Evolutionary conservation across 176 grass and related monocot species (phyloP), one percentile per base, ranked within the genome.

Genomic region (Secale cereale): DNA sequence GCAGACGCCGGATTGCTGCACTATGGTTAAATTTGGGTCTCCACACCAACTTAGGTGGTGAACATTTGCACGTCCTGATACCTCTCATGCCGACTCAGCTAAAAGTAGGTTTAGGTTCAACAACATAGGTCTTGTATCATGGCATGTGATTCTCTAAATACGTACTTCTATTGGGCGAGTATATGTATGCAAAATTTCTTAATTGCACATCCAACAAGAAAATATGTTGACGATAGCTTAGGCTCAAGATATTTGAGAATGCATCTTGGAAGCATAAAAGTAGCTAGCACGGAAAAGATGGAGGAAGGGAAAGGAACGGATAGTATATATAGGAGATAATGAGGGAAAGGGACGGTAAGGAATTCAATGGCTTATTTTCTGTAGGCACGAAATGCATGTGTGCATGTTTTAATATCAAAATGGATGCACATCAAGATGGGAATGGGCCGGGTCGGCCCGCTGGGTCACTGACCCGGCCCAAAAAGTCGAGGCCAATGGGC

Each of bases 1-100:
- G 2, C 3, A 1, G 11, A 4, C 3, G 11, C 20, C 9, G 10
- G 7, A 3, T 3, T 0, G 7, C 2, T 10, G 56, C 22, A 23
- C 20, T n/a, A n/a, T 4, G 20, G 1, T n/a, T n/a, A 8, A 23
- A 0, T 1, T 23, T 60, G 3, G 57, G 1, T 60, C 57, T 25
- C 8, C 22, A 60, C 23, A 63, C 60, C 1, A 63, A 63, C 60
- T 12, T 63, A 14, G 25, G 4, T 27, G 23, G 28, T 63, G 11
- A 0, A 12, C 60, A 17, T 66, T 19, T 30, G 64, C 64, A 9
- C 7, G 13, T 33, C 64, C 64, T 16, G 64, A 66, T 32, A 66
- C 64, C 64, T 32, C 64, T 3, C 65, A 35, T 20, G 30, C 30
- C 17, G 15, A 67, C 64, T 19, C 6, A 31, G 33, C 64, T 66